These are phyloP conservation scores for Xylariales sp. DNA, from an alignment of 2,329 filamentous ascomycete species.

Conservation along the genomic window DNA sequence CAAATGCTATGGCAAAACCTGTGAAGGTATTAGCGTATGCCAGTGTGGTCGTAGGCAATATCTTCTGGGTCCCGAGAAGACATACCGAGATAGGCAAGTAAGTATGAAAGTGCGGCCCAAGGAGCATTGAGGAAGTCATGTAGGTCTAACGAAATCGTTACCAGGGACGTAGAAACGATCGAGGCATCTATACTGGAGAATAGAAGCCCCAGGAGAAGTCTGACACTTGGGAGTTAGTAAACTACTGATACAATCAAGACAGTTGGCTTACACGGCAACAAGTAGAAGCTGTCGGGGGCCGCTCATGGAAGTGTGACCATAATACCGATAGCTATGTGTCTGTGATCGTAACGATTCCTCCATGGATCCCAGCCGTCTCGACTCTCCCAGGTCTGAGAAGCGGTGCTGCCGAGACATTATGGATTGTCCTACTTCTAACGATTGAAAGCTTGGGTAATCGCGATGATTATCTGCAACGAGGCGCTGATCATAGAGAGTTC, in stretches of 20 bases:
- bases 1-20: conserved; percentile 54
- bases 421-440: too few relatives aligned
- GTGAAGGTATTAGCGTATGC: not conserved
- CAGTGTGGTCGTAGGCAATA: not conserved
- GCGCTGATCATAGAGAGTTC: too few relatives aligned
- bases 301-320: conserved; percentile 6
- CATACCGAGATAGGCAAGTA: conserved; percentile 52
- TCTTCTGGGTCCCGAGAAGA: not conserved
- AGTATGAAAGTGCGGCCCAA: conserved; percentile 53
- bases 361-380: conserved; percentile 6
- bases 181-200: conserved; percentile 55
- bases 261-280: conserved; percentile 28
- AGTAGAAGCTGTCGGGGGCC: conserved; percentile 25
- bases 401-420: not conserved
- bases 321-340: not conserved
- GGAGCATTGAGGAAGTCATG: conserved; percentile 46
- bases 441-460: too few relatives aligned
- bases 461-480: too few relatives aligned
- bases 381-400: not conserved
- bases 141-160: conserved; percentile 51
- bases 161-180: conserved; percentile 53
- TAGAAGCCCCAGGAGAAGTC: conserved; percentile 47
- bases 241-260: conserved; percentile 25
- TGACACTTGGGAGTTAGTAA: conserved; percentile 20
- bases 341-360: conserved; percentile 1